phyloP scores from a whole-genome alignment of 768 basidiomycete species.

The Phanerochaete sordida region DNA sequence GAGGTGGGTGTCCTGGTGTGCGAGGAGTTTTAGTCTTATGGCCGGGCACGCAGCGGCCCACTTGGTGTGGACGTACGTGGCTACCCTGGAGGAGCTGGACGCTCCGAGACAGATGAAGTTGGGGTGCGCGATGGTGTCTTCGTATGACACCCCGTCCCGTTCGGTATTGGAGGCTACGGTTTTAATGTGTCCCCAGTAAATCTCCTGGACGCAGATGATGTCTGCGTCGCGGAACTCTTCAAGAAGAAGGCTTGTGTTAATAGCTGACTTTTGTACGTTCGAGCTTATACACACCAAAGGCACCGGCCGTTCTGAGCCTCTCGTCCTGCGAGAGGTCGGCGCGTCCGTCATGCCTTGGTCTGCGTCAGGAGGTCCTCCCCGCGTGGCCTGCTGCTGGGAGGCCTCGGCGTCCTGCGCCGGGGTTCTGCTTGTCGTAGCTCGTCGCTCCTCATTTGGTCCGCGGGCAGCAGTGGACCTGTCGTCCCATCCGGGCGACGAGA shows the following conservation, averaged over 20 bases:
- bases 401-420: no score
- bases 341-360: no score
- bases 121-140: not conserved
- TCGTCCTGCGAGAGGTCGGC: no score
- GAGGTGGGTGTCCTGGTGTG: no score
- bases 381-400: no score
- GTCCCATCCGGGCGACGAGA: no score
- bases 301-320: no score
- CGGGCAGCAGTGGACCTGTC: no score
- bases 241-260: not conserved
- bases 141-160: slow-evolving; percentile 2
- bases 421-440: no score
- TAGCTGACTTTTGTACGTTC: slow-evolving; percentile 7
- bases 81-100: not conserved
- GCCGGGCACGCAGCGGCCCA: not conserved
- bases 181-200: slow-evolving; percentile 8
- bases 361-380: no score
- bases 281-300: not conserved
- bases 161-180: not conserved
- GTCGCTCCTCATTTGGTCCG: no score
- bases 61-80: slow-evolving; percentile 1
- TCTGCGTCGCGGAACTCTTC: slow-evolving; percentile 3
- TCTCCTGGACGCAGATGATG: slow-evolving; percentile 10
- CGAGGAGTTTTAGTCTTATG: no score
- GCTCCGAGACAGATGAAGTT: slow-evolving; percentile 3